Percentiles rank a stretch among this genome's conserved stretches.
Evolutionary conservation across 2,329 filamentous ascomycete genomes (phyloP).

Genomic region (Xylaria arbuscula): DNA sequence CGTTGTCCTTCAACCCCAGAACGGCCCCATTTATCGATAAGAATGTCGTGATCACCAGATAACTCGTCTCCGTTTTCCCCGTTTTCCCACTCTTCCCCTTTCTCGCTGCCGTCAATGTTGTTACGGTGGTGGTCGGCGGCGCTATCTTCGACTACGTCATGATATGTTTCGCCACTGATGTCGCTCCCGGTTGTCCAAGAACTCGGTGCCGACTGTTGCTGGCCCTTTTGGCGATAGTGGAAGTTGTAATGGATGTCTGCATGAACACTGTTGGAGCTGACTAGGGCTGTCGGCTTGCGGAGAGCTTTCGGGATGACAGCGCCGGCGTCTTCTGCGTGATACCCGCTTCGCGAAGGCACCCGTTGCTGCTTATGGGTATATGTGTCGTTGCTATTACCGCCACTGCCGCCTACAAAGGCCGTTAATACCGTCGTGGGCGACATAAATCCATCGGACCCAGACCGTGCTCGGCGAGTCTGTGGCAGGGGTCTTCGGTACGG

Average conservation of each 20-base stretch:
- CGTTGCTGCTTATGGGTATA: slow-evolving; percentile 33
- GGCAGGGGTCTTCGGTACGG: slow-evolving; percentile 14
- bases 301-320: not conserved
- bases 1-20: not conserved
- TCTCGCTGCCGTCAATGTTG: slow-evolving; percentile 23
- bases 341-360: slow-evolving; percentile 6
- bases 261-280: slow-evolving; percentile 13
- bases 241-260: slow-evolving; percentile 29
- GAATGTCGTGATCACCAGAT: slow-evolving; percentile 5
- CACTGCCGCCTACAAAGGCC: slow-evolving; percentile 19
- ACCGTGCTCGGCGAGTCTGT: slow-evolving; percentile 23
- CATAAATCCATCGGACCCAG: slow-evolving; percentile 14
- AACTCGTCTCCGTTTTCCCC: slow-evolving; percentile 6
- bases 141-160: slow-evolving; percentile 5
- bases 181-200: not conserved
- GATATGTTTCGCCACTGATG: slow-evolving; percentile 5
- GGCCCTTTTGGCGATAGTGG: slow-evolving; percentile 31
- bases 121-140: slow-evolving; percentile 23
- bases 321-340: slow-evolving; percentile 13
- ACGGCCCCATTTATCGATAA: not conserved
- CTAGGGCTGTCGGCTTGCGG: slow-evolving; percentile 12
- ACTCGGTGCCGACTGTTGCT: slow-evolving; percentile 9
- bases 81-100: slow-evolving; percentile 12
- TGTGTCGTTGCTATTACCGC: slow-evolving; percentile 3
- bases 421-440: slow-evolving; percentile 21